Evolutionary conservation across 306 rosid genomes (phyloP), one percentile per base, ranked within the genome.

Genomic region (Pyrus pyrifolia): DNA sequence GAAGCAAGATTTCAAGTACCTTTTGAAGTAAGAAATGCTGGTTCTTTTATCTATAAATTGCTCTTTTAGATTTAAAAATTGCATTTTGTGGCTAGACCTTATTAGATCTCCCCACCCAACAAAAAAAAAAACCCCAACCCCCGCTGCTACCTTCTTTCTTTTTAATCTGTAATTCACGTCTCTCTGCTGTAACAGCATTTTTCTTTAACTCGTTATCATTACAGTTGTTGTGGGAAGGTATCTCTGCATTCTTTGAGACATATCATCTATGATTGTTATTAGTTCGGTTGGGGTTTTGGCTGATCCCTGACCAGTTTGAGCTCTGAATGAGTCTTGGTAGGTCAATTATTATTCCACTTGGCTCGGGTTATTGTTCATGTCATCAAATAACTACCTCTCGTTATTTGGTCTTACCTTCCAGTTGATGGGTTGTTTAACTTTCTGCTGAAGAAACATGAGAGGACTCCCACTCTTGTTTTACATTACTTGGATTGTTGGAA

Each of bases 1-100:
- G 68, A 90, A 95, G 85, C 93, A 89, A 79, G 87, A 86, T 72
- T 83, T 86, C 76, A 87, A 78, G 80, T 80, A 87, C 72, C 87
- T 87, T 45, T 68, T 87, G 78, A 87, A 85, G 91, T 87, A 82
- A 80, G 91, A 58, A 40, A 31, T 8, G 6, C 35, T 55, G 15
- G 22, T 64, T 52, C 40, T 29, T 18, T 11, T n/a, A 0, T 22
- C 29, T 57, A 8, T 57, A 21, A 57, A 51, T 17, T 73, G 42
- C 25, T 23, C 23, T 23, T 23, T 23, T 22, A 27, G 52, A 30
- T 76, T 2, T 21, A 22, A 23, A 33, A 18, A 17, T 44, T 42
- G 63, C 11, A 73, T 57, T 22, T 55, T 46, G 52, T 46, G 8
- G 55, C 18, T 22, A 57, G 22, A 35, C 29, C 2, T 35, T 35